Conservation (phyloP, 768 basidiomycete species). For the Amanita phalloides region DNA sequence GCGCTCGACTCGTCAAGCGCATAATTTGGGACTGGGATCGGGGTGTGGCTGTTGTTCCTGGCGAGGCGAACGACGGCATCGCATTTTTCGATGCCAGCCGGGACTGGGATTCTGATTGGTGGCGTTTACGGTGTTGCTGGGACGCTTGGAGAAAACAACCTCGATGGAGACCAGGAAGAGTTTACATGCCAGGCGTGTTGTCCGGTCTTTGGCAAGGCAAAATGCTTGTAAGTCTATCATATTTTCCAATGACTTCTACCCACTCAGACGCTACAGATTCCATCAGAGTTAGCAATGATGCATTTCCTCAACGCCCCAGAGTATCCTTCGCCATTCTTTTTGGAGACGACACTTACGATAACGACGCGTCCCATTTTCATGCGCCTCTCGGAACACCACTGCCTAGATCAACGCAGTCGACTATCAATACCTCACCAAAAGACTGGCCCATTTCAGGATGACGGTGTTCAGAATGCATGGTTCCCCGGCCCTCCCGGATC, state of each 20-base stretch:
- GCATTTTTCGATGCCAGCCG: slow-evolving; percentile 21
- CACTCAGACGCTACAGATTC: background rate
- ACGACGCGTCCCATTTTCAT: slow-evolving; percentile 45
- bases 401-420: slow-evolving; percentile 8
- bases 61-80: slow-evolving; percentile 6
- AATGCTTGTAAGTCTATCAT: slow-evolving; percentile 35
- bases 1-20: slow-evolving; percentile 17
- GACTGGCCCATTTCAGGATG: slow-evolving; percentile 4
- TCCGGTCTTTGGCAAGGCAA: slow-evolving; percentile 54
- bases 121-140: slow-evolving; percentile 36
- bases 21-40: slow-evolving; percentile 18
- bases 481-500: slow-evolving; percentile 22
- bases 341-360: slow-evolving; percentile 22
- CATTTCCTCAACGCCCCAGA: slow-evolving; percentile 6
- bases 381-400: slow-evolving; percentile 44
- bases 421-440: slow-evolving; percentile 12
- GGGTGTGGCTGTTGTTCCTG: slow-evolving; percentile 9
- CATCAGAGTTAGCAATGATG: slow-evolving; percentile 1
- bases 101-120: slow-evolving; percentile 49
- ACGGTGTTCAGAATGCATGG: slow-evolving; percentile 29
- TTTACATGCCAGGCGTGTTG: slow-evolving; percentile 41
- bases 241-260: background rate
- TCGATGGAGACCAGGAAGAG: slow-evolving; percentile 18
- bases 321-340: slow-evolving; percentile 17
- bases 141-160: slow-evolving; percentile 17